A percentile compares a stretch with the other conserved stretches of the same genome.
Evolutionary conservation across 2,329 filamentous ascomycete genomes (phyloP).

Genomic region (Aphanocladium album): DNA sequence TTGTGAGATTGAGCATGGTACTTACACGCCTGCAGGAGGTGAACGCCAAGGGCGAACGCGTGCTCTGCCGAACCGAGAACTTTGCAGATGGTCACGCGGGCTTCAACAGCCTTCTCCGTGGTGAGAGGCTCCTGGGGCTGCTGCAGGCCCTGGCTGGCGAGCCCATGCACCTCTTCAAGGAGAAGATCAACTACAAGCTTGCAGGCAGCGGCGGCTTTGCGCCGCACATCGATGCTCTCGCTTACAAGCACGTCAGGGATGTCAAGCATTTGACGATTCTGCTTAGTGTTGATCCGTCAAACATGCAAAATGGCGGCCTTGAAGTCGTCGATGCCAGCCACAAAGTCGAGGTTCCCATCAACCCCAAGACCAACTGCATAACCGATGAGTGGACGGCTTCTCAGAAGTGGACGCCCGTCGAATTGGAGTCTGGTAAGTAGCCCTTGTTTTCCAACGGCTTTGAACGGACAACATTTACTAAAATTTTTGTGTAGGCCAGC

Average conservation of each 20-base stretch:
- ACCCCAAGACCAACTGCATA: slow-evolving; percentile 17
- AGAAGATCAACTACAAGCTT: slow-evolving; percentile 21
- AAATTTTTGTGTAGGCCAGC: slow-evolving; percentile 9
- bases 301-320: slow-evolving; percentile 16
- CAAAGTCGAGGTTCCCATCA: slow-evolving; percentile 15
- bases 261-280: slow-evolving; percentile 19
- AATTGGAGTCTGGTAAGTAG: slow-evolving; percentile 16
- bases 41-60: slow-evolving; percentile 16
- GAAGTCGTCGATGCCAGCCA: slow-evolving; percentile 18
- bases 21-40: slow-evolving; percentile 13
- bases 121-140: slow-evolving; percentile 15
- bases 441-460: too few relatives aligned
- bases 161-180: slow-evolving; percentile 19
- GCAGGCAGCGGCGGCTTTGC: slow-evolving; percentile 19
- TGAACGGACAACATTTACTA: background rate
- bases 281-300: slow-evolving; percentile 17
- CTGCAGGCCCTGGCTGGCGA: slow-evolving; percentile 14
- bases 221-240: slow-evolving; percentile 20
- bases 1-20: background rate
- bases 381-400: slow-evolving; percentile 14
- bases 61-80: slow-evolving; percentile 19
- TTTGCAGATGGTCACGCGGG: slow-evolving; percentile 18
- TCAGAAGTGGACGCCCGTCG: slow-evolving; percentile 16
- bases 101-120: slow-evolving; percentile 15
- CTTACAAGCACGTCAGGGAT: slow-evolving; percentile 18